Base-by-base conservation (phyloP, 2,329 filamentous ascomycete species). In the Dryadomyces sulphureus region DNA sequence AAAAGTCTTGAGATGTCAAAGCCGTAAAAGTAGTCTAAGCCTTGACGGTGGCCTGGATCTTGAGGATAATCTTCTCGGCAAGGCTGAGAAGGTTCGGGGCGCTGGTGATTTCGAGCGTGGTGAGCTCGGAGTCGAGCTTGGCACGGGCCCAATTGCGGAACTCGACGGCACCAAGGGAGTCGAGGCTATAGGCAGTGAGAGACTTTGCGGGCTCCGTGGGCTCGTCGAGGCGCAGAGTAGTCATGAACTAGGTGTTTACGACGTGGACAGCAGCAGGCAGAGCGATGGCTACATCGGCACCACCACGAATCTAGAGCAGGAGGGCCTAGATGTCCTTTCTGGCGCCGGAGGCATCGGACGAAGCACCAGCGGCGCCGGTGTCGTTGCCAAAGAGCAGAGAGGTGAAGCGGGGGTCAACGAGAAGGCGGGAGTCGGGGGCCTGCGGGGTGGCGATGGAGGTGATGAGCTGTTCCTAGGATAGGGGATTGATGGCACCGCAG, bases 81-180 rank as follows among this genome's bases (percentile, higher is more conserved):
- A 32, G 16, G 11, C 27, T 32, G 9, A 32, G 27, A 12, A 32
- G 16, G 16, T 14, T 32, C 9, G 27, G 27, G 4, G 16, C 27
- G 16, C 27, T 32, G 6, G 27, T 32, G 16, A 32, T 32, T 14
- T 32, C 27, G 9, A 32, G 27, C 27, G 27, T 32, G 4, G 27
- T 32, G 11, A 32, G 27, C 11, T 32, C 27, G 27, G 27, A 9
- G 16, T 14, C 27, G 9, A 32, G 27, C 27, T 32, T 32, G 4
- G 27, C 27, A 32, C 27, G 27, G 27, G 27, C 27, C 27, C 27
- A 32, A 14, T 32, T 32, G 27, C 65, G 52, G 27, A 70, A 40
- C 51, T 70, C 66, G 0, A 69, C 61, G 1, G 65, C 66, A 27
- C 69, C 60, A 0, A 69, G 57, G 0, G 62, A 65, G 52, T 67